phyloP scores from a whole-genome alignment of 75 land plant species.

The Cunninghamia lanceolata region DNA sequence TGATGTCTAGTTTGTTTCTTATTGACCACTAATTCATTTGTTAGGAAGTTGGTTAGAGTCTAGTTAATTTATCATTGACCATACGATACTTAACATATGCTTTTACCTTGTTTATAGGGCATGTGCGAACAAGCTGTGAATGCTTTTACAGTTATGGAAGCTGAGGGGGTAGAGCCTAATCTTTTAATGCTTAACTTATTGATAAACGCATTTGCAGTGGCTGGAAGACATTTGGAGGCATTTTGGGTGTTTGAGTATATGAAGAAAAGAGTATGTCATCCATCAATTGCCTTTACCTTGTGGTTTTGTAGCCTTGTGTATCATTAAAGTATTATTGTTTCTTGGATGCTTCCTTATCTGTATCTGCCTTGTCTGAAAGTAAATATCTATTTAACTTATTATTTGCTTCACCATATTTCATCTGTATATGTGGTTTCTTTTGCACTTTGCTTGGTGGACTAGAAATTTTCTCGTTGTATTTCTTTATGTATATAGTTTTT shows the following conservation, averaged over 20 bases:
- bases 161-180: slow-evolving; percentile 75
- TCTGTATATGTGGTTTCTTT: not conserved
- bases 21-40: not conserved
- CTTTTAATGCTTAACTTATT: slow-evolving; percentile 77
- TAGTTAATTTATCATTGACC: not conserved
- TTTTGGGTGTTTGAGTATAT: slow-evolving; percentile 87
- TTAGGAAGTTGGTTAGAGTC: not conserved
- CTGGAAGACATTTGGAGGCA: slow-evolving; percentile 77
- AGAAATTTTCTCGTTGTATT: not conserved
- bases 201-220: slow-evolving; percentile 96
- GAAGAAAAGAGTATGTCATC: slow-evolving; percentile 68
- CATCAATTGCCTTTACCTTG: not conserved
- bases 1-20: not conserved
- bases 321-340: not conserved
- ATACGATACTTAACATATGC: not conserved
- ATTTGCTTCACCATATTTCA: not conserved
- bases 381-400: not conserved
- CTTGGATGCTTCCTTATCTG: not conserved
- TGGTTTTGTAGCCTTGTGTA: not conserved
- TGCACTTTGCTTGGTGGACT: not conserved
- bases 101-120: slow-evolving; percentile 50
- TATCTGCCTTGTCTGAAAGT: not conserved
- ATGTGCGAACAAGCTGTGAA: slow-evolving; percentile 90
- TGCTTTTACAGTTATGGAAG: slow-evolving; percentile 80
- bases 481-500: not conserved